These are phyloP conservation scores for Cystofilobasidium capitatum DNA, from an alignment of 768 basidiomycete species.

Conservation along the genomic window DNA sequence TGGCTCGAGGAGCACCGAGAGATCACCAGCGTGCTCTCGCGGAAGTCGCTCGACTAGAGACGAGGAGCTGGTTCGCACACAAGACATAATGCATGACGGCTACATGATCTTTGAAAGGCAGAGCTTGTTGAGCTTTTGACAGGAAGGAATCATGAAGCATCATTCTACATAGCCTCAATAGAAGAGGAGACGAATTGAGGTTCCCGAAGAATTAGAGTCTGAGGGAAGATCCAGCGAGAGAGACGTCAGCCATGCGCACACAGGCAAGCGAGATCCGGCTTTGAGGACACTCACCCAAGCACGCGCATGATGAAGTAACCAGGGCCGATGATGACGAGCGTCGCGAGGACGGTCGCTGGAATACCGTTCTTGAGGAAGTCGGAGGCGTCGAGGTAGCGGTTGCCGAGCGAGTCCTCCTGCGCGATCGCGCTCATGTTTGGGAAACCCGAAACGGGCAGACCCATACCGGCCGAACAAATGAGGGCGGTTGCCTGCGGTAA, in stretches of 20 bases:
- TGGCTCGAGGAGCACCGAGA: slow-evolving; percentile 80
- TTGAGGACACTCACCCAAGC: slow-evolving; percentile 43
- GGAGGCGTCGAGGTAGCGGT: slow-evolving; percentile 65
- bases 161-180: no score
- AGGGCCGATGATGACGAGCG: slow-evolving; percentile 71
- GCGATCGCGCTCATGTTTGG: slow-evolving; percentile 62
- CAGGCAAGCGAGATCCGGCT: no score
- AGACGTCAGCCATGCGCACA: no score
- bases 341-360: slow-evolving; percentile 84
- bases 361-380: slow-evolving; percentile 93
- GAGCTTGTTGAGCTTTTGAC: no score
- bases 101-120: no score
- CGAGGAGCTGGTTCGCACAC: background rate
- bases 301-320: slow-evolving; percentile 67
- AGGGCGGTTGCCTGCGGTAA: slow-evolving; percentile 53
- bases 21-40: slow-evolving; percentile 45
- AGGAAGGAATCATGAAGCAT: no score
- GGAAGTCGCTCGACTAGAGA: slow-evolving; percentile 35
- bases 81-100: background rate
- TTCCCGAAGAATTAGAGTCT: no score
- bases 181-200: no score
- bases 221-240: no score
- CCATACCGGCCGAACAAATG: slow-evolving; percentile 89
- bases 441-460: slow-evolving; percentile 94
- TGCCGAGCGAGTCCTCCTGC: slow-evolving; percentile 88